Percentiles rank a stretch among this genome's conserved stretches.
These are phyloP conservation scores for Crotalaria pallida DNA, from an alignment of 306 rosid genomes.

Conservation along the genomic window DNA sequence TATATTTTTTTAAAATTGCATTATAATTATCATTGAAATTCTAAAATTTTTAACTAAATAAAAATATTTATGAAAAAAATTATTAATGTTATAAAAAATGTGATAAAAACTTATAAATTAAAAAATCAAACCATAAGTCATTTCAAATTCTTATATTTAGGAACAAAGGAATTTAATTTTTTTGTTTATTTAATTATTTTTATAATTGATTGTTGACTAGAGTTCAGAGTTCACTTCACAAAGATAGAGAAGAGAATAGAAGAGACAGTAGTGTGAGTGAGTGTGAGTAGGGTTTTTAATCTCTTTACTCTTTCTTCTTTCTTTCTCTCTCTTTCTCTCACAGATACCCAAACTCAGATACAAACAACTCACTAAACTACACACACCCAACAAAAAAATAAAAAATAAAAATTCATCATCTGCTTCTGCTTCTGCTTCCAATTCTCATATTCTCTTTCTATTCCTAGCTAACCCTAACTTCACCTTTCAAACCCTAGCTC, in stretches of 20 bases:
- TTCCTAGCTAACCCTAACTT: conserved; percentile 32
- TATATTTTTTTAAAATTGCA: too few species aligned
- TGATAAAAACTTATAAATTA: too few species aligned
- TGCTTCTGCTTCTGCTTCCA: neutral
- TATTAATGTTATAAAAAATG: too few species aligned
- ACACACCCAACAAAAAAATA: neutral
- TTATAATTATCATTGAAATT: too few species aligned
- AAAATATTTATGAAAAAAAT: too few species aligned
- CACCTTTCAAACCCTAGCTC: conserved; percentile 34
- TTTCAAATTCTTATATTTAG: too few species aligned
- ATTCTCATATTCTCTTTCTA: conserved; percentile 5
- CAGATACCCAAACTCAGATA: too few species aligned
- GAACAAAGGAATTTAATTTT: neutral
- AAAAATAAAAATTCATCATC: too few species aligned
- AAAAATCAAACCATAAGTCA: too few species aligned
- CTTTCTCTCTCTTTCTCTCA: neutral
- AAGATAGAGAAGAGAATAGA: neutral
- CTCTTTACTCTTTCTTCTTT: neutral
- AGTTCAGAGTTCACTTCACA: neutral
- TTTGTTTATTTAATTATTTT: neutral
- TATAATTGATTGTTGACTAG: neutral
- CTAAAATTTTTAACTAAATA: too few species aligned
- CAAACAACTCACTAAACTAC: neutral
- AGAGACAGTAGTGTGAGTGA: conserved; percentile 2
- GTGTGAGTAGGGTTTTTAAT: conserved; percentile 30